Evolutionary conservation across 2,329 filamentous ascomycete species (phyloP), one percentile per base, ranked within the genome.

Genomic region (Diaporthe citriasiana): DNA sequence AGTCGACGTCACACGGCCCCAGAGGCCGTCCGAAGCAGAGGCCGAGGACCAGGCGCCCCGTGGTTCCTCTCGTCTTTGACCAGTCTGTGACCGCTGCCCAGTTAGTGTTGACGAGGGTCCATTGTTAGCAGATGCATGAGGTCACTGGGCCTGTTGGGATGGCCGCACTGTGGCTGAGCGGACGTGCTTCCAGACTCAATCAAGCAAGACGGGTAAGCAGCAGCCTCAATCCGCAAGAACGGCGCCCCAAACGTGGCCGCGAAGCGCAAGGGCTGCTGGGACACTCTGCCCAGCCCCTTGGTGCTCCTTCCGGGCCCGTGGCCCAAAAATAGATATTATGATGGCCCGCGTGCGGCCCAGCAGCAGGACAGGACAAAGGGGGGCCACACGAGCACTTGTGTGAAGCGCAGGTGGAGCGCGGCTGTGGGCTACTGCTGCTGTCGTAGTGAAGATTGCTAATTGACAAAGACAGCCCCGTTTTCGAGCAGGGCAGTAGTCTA

Each of bases 121-220:
- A 30, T 25, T 35, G 12, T 19, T 50, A 66, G 27, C 42, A 66
- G 35, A 19, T n/a, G 42, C 45, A 71, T 60, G 55, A 59, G 55
- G 40, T 30, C 55, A 60, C 45, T 25, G 42, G 56, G 69, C 33
- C 45, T 38, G 27, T 33, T 6, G 30, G 38, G 40, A 60, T n/a
- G 69, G 69, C 56, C 69, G 45, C 45, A 27, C 45, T 51, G 56
- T 60, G 42, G 60, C 60, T 66, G 60, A 51, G 60, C n/a, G 30
- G 60, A 22, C 25, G 50, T 38, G 60, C 12, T 10, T 38, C 8
- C 19, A 19, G 42, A 30, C 60, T 50, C 60, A 35, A 17, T 33
- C 60, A 66, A 22, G 60, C 60, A 50, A 12, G 45, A 5, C 60
- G 42, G 42, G 60, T 66, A 66, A 66, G 27, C 47, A 66, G 17